A percentile compares a stretch with the other conserved stretches of the same genome.
Evolutionary conservation across 805 yeast genomes (phyloP).

Genomic region (Isabelozyma rhagii): DNA sequence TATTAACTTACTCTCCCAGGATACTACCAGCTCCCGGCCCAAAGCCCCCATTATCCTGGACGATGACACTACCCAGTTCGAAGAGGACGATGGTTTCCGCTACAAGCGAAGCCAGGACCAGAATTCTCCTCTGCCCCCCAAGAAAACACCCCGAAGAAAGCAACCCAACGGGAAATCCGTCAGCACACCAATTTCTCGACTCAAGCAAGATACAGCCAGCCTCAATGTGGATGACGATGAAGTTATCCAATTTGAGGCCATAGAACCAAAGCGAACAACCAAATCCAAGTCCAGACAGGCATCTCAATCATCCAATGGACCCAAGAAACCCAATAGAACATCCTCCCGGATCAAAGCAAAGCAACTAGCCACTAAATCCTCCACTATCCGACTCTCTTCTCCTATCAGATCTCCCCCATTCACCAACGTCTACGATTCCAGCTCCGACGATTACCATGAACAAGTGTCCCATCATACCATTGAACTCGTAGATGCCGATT

Average conservation of each 20-base stretch:
- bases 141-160: no score
- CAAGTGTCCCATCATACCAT: constrained; percentile 1
- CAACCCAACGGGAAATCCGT: constrained; percentile 8
- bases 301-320: no score
- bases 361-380: not conserved
- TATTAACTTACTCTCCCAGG: not conserved
- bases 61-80: constrained; percentile 3
- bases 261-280: not conserved
- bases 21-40: not conserved
- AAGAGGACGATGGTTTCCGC: constrained; percentile 33
- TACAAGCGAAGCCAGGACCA: constrained; percentile 21
- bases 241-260: constrained; percentile 3
- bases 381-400: not conserved
- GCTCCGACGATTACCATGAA: not conserved
- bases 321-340: no score
- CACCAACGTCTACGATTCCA: not conserved
- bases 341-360: not conserved
- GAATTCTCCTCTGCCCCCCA: no score
- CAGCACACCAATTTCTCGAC: constrained; percentile 22
- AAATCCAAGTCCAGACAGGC: not conserved
- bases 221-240: constrained; percentile 12
- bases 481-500: not conserved
- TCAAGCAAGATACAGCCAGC: constrained; percentile 15
- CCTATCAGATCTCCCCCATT: constrained; percentile 3
- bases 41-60: not conserved